phyloP scores from a whole-genome alignment of 805 yeast genomes.

The Candida berthetii region DNA sequence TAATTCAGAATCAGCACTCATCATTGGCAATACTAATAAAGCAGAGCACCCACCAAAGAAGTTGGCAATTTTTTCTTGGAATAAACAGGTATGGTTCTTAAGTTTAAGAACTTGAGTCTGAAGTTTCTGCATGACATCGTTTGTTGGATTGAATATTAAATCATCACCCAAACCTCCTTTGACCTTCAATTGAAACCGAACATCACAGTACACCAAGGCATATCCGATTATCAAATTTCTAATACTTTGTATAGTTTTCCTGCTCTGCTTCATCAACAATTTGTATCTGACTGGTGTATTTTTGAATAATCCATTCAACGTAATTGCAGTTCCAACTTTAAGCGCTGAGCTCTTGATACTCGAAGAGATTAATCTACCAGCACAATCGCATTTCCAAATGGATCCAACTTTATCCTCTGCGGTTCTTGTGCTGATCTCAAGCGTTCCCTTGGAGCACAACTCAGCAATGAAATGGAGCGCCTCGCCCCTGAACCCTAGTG shows the following conservation, averaged over 20 bases:
- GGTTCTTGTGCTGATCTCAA: slow-evolving; percentile 22
- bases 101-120: neutral
- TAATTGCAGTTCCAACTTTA: slow-evolving; percentile 28
- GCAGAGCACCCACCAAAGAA: neutral
- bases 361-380: slow-evolving; percentile 18
- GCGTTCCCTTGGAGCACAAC: slow-evolving; percentile 16
- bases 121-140: neutral
- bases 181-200: slow-evolving; percentile 23
- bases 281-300: slow-evolving; percentile 26
- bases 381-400: slow-evolving; percentile 26
- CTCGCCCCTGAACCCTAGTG: slow-evolving; percentile 47
- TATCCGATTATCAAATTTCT: slow-evolving; percentile 21
- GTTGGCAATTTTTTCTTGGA: neutral
- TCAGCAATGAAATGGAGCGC: slow-evolving; percentile 34
- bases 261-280: slow-evolving; percentile 17
- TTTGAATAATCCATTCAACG: slow-evolving; percentile 24
- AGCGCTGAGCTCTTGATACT: slow-evolving; percentile 12
- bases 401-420: slow-evolving; percentile 45
- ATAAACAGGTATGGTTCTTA: no score
- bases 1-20: neutral
- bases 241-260: slow-evolving; percentile 4
- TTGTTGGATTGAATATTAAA: slow-evolving; percentile 3
- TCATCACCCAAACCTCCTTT: slow-evolving; percentile 1
- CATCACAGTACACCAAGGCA: slow-evolving; percentile 21
- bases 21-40: neutral